phyloP scores from a whole-genome alignment of 805 yeast species.

The Ogataea allantospora region DNA sequence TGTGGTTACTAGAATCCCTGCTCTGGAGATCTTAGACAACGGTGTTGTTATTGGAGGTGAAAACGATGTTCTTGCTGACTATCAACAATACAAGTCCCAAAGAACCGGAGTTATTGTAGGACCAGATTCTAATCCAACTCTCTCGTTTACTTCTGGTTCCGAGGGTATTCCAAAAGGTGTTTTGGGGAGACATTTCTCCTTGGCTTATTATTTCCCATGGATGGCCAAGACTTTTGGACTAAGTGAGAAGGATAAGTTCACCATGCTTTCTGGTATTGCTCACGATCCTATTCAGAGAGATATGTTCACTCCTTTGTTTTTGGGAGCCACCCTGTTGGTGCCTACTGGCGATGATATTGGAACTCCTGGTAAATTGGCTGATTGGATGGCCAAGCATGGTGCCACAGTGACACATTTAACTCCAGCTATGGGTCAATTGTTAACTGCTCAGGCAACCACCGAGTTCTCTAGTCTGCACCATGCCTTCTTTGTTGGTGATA shows the following conservation, averaged over 20 bases:
- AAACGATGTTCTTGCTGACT: conserved; percentile 39
- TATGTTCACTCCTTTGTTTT: conserved; percentile 94
- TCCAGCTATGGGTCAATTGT: conserved; percentile 98
- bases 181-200: conserved; percentile 92
- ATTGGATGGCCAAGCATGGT: conserved; percentile 90
- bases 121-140: conserved; percentile 96
- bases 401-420: conserved; percentile 97
- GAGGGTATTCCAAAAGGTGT: conserved; percentile 99
- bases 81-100: conserved; percentile 44
- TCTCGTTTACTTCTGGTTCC: conserved; percentile 95
- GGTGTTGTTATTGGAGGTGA: conserved; percentile 71
- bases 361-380: conserved; percentile 95
- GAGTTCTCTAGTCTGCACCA: conserved; percentile 85
- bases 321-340: conserved; percentile 89
- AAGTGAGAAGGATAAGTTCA: conserved; percentile 78
- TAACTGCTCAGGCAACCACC: conserved; percentile 92
- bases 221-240: conserved; percentile 86
- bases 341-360: conserved; percentile 98
- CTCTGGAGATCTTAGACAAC: conserved; percentile 71
- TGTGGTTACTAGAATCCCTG: conserved; percentile 72
- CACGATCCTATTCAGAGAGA: conserved; percentile 99
- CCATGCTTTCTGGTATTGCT: conserved; percentile 98
- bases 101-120: conserved; percentile 92
- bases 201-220: conserved; percentile 98
- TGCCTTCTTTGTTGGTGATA: conserved; percentile 98